These are phyloP conservation scores for Steccherinum ochraceum DNA, from an alignment of 768 basidiomycete species.

Conservation along the genomic window DNA sequence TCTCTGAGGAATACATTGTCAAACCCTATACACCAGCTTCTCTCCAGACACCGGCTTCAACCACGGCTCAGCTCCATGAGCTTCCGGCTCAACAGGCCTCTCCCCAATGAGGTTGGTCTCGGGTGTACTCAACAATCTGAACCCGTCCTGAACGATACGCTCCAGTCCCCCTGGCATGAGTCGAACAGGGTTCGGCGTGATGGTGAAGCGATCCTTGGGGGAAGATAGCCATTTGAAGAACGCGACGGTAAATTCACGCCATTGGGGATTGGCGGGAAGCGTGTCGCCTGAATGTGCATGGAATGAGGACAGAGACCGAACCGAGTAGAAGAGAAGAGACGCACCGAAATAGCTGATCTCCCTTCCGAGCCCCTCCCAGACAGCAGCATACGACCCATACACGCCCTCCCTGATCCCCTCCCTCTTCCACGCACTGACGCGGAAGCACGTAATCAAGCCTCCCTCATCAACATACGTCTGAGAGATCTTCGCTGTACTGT, in stretches of 20 bases:
- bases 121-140: background rate
- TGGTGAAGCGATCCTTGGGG: background rate
- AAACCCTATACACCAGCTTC: background rate
- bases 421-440: background rate
- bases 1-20: too few relatives aligned
- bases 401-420: background rate
- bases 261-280: background rate
- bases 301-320: background rate
- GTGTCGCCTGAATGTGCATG: background rate
- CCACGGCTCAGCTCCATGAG: background rate
- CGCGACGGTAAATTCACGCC: background rate
- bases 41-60: background rate
- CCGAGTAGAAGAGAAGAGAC: background rate
- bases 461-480: background rate
- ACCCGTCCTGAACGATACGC: background rate
- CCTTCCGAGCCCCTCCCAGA: background rate
- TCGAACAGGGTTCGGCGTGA: background rate
- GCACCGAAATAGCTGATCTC: background rate
- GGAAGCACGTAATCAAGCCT: background rate
- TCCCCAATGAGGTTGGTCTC: background rate
- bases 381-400: background rate
- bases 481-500: background rate
- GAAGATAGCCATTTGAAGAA: background rate
- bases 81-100: background rate
- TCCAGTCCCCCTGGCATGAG: background rate